Conservation (phyloP, 129 eudicot genomes). For the Calendula officinalis region DNA sequence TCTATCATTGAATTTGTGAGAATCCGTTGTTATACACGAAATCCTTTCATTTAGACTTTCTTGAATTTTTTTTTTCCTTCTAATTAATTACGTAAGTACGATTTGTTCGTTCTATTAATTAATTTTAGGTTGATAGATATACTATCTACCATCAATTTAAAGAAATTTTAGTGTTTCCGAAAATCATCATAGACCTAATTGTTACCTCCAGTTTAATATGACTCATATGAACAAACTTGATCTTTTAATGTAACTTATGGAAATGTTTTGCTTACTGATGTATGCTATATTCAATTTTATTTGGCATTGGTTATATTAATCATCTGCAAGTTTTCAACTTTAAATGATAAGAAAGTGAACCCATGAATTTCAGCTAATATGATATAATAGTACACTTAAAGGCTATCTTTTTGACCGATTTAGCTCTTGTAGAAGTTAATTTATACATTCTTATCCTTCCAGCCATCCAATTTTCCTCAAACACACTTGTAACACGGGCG, state of each 20-base stretch:
- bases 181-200: conserved; percentile 4
- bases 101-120: neutral
- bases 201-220: neutral
- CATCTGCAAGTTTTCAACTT: neutral
- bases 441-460: neutral
- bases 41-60: neutral
- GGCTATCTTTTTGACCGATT: neutral
- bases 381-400: neutral
- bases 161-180: neutral
- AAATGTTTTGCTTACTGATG: neutral
- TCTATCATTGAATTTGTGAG: neutral
- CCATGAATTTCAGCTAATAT: neutral
- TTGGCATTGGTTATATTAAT: neutral
- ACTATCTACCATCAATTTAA: neutral
- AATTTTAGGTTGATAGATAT: conserved; percentile 13
- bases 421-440: conserved; percentile 13
- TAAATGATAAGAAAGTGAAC: neutral
- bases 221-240: neutral
- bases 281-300: neutral
- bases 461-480: conserved; percentile 1
- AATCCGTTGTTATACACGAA: conserved; percentile 1
- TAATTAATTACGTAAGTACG: neutral
- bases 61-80: neutral
- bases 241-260: conserved; percentile 9
- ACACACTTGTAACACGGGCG: conserved; percentile 25